Percentiles rank a stretch among this genome's conserved stretches.
These are phyloP conservation scores for Globisporangium irregulare DNA, from an alignment of 352 stramenopile species.

Conservation along the genomic window DNA sequence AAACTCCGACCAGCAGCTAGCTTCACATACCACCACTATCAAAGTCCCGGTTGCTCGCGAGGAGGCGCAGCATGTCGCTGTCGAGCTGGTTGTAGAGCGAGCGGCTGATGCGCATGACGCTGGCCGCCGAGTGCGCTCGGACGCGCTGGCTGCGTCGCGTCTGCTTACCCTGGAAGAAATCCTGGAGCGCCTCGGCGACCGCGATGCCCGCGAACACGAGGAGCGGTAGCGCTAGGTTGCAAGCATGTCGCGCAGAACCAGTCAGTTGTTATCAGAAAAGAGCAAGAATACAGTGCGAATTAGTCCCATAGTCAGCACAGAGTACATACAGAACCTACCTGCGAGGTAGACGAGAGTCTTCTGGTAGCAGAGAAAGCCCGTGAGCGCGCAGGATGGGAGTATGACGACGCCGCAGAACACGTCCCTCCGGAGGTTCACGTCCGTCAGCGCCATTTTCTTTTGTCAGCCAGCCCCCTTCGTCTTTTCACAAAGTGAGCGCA, in stretches of 20 bases:
- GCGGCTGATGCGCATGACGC: conserved; percentile 60
- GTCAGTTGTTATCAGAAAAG: no score
- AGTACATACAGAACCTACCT: conserved; percentile 2
- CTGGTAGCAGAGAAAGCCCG: neutral
- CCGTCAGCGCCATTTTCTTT: neutral
- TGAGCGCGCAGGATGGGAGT: neutral
- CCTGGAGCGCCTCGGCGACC: conserved; percentile 29
- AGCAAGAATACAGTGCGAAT: neutral
- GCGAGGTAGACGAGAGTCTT: conserved; percentile 5
- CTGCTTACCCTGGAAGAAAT: conserved; percentile 13
- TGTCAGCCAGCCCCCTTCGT: neutral
- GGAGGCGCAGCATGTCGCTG: conserved; percentile 50
- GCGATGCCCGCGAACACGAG: conserved; percentile 52
- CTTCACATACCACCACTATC: conserved; percentile 33
- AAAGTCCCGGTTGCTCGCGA: conserved; percentile 72
- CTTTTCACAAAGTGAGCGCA: neutral
- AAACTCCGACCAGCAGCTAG: no score
- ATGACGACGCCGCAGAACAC: neutral
- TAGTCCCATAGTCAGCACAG: neutral
- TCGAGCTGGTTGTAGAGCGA: conserved; percentile 69
- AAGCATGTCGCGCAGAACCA: no score
- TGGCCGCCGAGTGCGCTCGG: neutral
- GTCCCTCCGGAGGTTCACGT: conserved; percentile 5
- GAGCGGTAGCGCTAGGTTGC: conserved; percentile 41
- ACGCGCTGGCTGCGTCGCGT: neutral